A percentile compares a stretch with the other conserved stretches of the same genome.
These are phyloP conservation scores for Solanum chiquidenum DNA, from an alignment of 257 asterid species.

Conservation along the genomic window DNA sequence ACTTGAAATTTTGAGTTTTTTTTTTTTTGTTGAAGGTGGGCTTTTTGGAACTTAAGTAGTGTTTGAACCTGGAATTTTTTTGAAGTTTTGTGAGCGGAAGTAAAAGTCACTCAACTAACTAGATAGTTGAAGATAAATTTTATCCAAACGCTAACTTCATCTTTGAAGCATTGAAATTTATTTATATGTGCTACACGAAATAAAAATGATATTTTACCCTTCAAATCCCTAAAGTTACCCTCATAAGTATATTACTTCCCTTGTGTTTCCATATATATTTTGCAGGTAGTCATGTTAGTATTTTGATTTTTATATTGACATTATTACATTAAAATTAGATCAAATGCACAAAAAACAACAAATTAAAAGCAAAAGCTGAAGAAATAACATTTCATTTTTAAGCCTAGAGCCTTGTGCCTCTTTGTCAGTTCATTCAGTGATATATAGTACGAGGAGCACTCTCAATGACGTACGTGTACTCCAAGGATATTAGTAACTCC, in stretches of 20 bases:
- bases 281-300: background rate
- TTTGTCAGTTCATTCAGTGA: conserved; percentile 3
- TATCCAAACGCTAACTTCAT: background rate
- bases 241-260: background rate
- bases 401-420: conserved; percentile 23
- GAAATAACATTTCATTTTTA: background rate
- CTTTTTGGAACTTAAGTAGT: background rate
- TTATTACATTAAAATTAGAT: background rate
- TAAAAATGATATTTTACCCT: background rate
- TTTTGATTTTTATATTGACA: background rate
- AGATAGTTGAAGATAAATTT: background rate
- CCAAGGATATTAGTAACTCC: background rate
- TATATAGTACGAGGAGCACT: background rate
- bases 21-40: background rate
- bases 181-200: background rate
- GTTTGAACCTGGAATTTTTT: background rate
- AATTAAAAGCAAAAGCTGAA: background rate
- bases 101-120: background rate
- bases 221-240: no score
- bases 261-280: background rate
- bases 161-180: background rate
- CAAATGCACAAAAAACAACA: background rate
- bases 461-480: background rate
- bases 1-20: background rate
- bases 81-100: background rate